Base-by-base conservation (phyloP, 2,329 filamentous ascomycete genomes). In the Sporothrix brunneoviolacea region DNA sequence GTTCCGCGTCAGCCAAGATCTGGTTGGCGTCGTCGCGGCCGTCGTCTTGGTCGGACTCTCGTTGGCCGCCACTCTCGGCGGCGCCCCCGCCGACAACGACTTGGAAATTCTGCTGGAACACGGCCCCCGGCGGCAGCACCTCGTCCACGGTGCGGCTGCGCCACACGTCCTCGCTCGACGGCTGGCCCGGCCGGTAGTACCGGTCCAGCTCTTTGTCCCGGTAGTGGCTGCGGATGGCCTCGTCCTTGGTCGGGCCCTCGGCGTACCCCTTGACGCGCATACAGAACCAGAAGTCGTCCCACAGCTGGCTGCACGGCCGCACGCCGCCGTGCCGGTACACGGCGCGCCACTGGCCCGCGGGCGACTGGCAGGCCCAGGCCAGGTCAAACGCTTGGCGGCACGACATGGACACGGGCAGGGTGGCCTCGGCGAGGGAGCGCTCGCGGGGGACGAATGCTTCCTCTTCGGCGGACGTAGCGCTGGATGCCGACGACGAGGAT, bases 221-320 rank as follows among this genome's bases (percentile, higher is more conserved):
- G 68, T 91, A 88, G 67, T 84, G 80, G 42, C 81, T 80, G 54
- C 74, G 73, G 50, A 94, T 76, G 59, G 76, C 74, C 47, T 73
- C 76, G 53, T 78, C 81, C 60, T 81, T 80, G 58, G 81, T 70
- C 12, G 43, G 21, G 38, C 75, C 69, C 21, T 79, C 76, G 0
- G 75, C 67, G 61, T 82, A 82, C 2, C 77, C 76, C 61, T 85
- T 83, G 33, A 83, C 83, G 57, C 88, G 83, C 91, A 97, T 96
- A 74, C 93, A 98, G 71, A 96, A 91, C 87, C 91, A 95, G 69
- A 95, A 97, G 67, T 95, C 88, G 54, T 84, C 79, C 90, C 91
- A 96, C 56, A 90, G 83, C 58, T 94, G 86, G 55, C 75, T 80
- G 74, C 93, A 98, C 4, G 79, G 76, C 39, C 84, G 80, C 61